Conservation (phyloP, 306 rosid genomes). For the Prosopis cineraria region DNA sequence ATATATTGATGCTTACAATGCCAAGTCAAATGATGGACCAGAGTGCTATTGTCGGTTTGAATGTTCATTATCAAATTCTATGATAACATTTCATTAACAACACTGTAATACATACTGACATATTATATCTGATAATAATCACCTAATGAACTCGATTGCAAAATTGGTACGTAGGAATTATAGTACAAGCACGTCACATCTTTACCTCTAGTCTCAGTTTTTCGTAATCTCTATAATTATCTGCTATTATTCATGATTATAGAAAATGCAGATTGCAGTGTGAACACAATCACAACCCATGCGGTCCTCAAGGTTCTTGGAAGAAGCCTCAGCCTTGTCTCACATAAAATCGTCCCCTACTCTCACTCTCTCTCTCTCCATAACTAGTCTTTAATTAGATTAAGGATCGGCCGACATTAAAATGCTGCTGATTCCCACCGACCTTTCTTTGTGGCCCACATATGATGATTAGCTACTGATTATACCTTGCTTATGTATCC, state of each 20-base stretch:
- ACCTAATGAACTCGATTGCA: neutral
- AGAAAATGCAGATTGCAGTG: neutral
- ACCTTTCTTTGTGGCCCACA: constrained; percentile 29
- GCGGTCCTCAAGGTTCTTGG: constrained; percentile 4
- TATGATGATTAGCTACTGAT: constrained; percentile 33
- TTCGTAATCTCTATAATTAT: neutral
- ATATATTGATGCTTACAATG: constrained; percentile 32
- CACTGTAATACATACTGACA: neutral
- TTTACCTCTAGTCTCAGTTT: neutral
- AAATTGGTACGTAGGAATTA: constrained; percentile 8
- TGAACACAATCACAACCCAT: neutral
- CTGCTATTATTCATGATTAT: neutral
- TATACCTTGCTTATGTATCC: constrained; percentile 5
- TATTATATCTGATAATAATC: neutral
- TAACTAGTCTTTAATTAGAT: constrained; percentile 28
- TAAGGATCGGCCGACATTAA: constrained; percentile 20
- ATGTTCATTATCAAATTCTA: neutral
- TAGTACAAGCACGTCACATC: neutral
- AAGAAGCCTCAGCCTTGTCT: constrained; percentile 13
- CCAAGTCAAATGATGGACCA: constrained; percentile 34
- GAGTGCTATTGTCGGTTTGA: constrained; percentile 15
- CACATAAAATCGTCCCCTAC: neutral
- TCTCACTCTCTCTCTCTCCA: neutral
- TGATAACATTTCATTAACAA: neutral
- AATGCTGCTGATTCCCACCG: constrained; percentile 28